Evolutionary conservation across 164 flowering plant genomes (phyloP).

Genomic region (Aristolochia contorta): DNA sequence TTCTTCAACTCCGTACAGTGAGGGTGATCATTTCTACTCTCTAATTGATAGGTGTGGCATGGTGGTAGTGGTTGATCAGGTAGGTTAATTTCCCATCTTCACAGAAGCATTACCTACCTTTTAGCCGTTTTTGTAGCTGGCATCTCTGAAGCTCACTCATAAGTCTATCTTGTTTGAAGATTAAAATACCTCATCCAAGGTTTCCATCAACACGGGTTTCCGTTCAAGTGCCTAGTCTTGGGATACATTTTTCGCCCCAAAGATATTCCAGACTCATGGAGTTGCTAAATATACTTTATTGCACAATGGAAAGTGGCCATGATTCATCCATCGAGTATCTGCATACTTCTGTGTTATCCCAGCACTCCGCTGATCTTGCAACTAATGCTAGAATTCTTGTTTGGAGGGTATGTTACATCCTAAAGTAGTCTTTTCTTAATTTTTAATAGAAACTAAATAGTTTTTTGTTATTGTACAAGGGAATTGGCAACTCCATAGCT

Average conservation of each 20-base stretch:
- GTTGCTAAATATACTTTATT: conserved; percentile 49
- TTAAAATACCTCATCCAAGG: conserved; percentile 77
- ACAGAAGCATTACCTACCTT: no score
- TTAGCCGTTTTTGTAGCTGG: background rate
- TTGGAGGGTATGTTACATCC: conserved; percentile 63
- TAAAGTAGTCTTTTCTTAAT: background rate
- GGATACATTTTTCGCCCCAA: conserved; percentile 84
- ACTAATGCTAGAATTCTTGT: conserved; percentile 72
- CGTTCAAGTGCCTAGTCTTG: conserved; percentile 88
- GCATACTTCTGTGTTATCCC: conserved; percentile 34
- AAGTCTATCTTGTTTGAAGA: conserved; percentile 30
- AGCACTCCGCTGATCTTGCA: conserved; percentile 76
- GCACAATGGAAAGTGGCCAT: conserved; percentile 32
- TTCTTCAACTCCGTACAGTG: conserved; percentile 20
- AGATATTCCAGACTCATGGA: conserved; percentile 66
- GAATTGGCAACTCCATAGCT: conserved; percentile 91
- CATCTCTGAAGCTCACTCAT: background rate
- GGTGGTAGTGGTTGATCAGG: conserved; percentile 91
- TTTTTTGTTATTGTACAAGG: conserved; percentile 33
- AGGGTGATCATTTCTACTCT: conserved; percentile 38
- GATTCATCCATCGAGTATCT: conserved; percentile 26
- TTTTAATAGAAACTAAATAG: background rate
- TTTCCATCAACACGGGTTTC: conserved; percentile 82
- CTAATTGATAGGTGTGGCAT: conserved; percentile 88
- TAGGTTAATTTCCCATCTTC: conserved; percentile 11